Percentiles rank a stretch among this genome's conserved stretches.
Evolutionary conservation across 805 yeast genomes (phyloP).

Genomic region (Saturnispora quitensis): DNA sequence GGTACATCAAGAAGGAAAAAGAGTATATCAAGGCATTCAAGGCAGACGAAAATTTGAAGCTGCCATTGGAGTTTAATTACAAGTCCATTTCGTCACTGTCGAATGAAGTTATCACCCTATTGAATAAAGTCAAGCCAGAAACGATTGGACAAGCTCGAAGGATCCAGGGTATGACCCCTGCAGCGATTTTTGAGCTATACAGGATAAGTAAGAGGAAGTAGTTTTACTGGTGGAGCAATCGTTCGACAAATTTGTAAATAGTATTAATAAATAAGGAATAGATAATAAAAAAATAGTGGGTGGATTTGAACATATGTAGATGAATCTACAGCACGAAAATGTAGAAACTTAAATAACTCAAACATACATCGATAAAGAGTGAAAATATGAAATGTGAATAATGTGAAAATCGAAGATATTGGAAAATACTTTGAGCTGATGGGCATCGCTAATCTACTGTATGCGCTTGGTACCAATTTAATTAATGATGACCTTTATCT

Average conservation of each 20-base stretch:
- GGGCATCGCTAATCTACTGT: too few species aligned
- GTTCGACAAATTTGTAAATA: not conserved
- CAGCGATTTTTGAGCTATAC: conserved; percentile 76
- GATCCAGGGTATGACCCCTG: conserved; percentile 91
- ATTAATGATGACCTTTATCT: too few species aligned
- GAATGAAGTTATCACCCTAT: conserved; percentile 57
- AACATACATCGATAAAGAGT: not conserved
- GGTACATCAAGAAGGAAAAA: conserved; percentile 65
- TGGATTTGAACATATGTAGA: not conserved
- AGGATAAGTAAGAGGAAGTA: conserved; percentile 32
- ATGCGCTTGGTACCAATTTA: too few species aligned
- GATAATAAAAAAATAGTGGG: not conserved
- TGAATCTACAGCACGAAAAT: not conserved
- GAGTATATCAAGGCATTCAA: conserved; percentile 66
- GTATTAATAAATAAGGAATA: not conserved
- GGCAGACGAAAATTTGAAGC: conserved; percentile 66
- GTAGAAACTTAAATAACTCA: not conserved
- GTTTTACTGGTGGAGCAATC: not conserved
- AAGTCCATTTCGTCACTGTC: conserved; percentile 53
- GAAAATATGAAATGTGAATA: not conserved
- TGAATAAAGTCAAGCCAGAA: conserved; percentile 71
- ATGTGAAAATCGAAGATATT: too few species aligned
- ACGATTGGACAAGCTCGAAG: conserved; percentile 94
- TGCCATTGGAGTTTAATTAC: conserved; percentile 69
- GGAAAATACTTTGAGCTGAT: too few species aligned